Evolutionary conservation across 176 grass and related monocot species (phyloP), one percentile per base, ranked within the genome.

Genomic region (Juncus inflexus): DNA sequence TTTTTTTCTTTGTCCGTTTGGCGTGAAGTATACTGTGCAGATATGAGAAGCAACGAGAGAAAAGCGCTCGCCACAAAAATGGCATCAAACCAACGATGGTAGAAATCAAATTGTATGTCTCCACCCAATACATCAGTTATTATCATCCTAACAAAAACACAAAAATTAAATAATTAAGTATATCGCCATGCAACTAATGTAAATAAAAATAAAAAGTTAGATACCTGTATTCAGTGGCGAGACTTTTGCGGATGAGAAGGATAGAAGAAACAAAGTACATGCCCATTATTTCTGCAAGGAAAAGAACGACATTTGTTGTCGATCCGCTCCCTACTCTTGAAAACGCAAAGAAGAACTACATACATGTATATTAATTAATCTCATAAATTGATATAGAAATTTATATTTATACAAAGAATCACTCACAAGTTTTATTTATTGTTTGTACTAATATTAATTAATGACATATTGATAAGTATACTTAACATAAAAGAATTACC

Each of bases 211-310:
- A 36, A 66, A 58, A 36, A 75, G 38, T 54, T 12, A 55, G 56
- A 54, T 82, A 99, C 94, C 89, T 92, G 66, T 99, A 99, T 70
- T 99, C 94, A 64, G 82, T 89, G 64, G 94, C 94, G 66, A 99
- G 62, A 50, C 85, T 92, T 92, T 99, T 92, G 47, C 89, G 87
- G 77, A 99, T 99, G 10, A 99, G 94, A 76, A 99, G 89, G 74
- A 99, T 92, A 42, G 89, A 99, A 37, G 94, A 92, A 79, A 92
- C 84, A 65, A 99, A 99, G 68, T 99, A 90, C 94, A 99, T 92
- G 77, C 94, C 94, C 89, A 92, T 92, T 74, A 99, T 99, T 78
- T 99, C 94, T 50, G 94, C 85, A 73, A 99, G 81, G 71, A 99
- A 92, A 82, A 92, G 85, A 74, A 99, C 73, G 8, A 99, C 94